Evolutionary conservation across 2,329 filamentous ascomycete species (phyloP).

Genomic region (Cladophialophora exuberans): DNA sequence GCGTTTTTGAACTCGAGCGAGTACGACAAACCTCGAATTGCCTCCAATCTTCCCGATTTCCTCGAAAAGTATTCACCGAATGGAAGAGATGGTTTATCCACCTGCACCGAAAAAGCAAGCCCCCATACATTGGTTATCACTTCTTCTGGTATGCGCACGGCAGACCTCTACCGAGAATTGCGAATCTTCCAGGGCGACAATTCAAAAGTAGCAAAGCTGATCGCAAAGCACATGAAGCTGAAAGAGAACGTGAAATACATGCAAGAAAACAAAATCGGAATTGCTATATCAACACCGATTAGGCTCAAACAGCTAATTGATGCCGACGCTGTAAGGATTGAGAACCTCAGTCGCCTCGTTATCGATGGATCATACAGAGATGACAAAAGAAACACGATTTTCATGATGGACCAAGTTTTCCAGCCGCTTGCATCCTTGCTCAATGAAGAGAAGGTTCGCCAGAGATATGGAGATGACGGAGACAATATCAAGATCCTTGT

Average conservation of each 20-base stretch:
- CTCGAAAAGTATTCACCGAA: slow-evolving; percentile 64
- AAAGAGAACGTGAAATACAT: slow-evolving; percentile 81
- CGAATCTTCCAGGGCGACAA: slow-evolving; percentile 52
- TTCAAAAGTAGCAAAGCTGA: slow-evolving; percentile 81
- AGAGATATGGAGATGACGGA: slow-evolving; percentile 16
- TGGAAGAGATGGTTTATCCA: slow-evolving; percentile 62
- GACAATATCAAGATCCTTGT: slow-evolving; percentile 27
- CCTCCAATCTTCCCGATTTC: slow-evolving; percentile 77
- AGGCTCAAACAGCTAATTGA: slow-evolving; percentile 81
- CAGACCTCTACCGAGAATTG: slow-evolving; percentile 69
- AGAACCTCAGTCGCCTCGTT: slow-evolving; percentile 75
- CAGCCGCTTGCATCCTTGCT: slow-evolving; percentile 78
- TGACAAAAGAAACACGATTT: slow-evolving; percentile 87
- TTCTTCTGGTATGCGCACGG: slow-evolving; percentile 79
- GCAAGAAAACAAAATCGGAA: slow-evolving; percentile 70
- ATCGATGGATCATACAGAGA: slow-evolving; percentile 93
- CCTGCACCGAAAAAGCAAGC: slow-evolving; percentile 69
- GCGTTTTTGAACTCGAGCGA: slow-evolving; percentile 79
- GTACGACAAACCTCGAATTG: slow-evolving; percentile 67
- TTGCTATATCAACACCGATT: slow-evolving; percentile 88
- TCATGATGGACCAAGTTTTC: slow-evolving; percentile 94
- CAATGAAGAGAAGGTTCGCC: slow-evolving; percentile 64
- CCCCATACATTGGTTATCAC: slow-evolving; percentile 91
- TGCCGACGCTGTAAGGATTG: slow-evolving; percentile 74
- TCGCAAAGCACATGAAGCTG: slow-evolving; percentile 97